phyloP scores from a whole-genome alignment of 345 rosid species.

The Limnanthes douglasii region DNA sequence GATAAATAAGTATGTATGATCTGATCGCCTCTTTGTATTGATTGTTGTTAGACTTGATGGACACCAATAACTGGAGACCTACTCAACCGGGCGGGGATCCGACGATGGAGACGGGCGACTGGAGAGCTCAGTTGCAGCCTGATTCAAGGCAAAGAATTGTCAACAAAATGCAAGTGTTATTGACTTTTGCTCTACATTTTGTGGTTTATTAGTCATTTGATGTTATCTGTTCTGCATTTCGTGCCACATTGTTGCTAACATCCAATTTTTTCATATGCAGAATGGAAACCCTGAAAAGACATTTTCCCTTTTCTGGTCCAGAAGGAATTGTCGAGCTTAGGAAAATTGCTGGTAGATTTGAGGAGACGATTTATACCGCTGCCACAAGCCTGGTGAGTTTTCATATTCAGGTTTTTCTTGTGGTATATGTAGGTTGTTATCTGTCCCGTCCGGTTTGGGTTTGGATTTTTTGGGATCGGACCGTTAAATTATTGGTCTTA shows the following conservation, averaged over 20 bases:
- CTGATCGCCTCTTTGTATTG: too few relatives aligned
- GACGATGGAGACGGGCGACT: slow-evolving; percentile 26
- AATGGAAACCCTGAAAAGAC: slow-evolving; percentile 49
- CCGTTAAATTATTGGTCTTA: too few relatives aligned
- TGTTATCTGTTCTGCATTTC: too few relatives aligned
- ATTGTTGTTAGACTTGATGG: slow-evolving; percentile 14
- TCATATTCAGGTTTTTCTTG: too few relatives aligned
- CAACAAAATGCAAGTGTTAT: slow-evolving; percentile 34
- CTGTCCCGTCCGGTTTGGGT: too few relatives aligned
- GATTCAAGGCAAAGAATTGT: slow-evolving; percentile 34
- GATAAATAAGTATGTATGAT: too few relatives aligned
- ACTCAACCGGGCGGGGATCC: slow-evolving; percentile 26
- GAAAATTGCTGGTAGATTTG: slow-evolving; percentile 65
- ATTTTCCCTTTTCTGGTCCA: slow-evolving; percentile 51
- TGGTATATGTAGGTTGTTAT: too few relatives aligned
- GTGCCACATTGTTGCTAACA: too few relatives aligned
- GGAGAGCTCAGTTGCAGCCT: slow-evolving; percentile 40
- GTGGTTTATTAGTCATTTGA: too few relatives aligned
- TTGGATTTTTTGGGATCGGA: too few relatives aligned
- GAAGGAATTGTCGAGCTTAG: slow-evolving; percentile 57
- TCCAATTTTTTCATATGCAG: slow-evolving; percentile 24
- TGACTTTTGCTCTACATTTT: too few relatives aligned
- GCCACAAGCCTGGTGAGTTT: slow-evolving; percentile 60
- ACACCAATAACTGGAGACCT: slow-evolving; percentile 25
- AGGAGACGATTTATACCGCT: slow-evolving; percentile 57